These are phyloP conservation scores for Pharnaceum exiguum DNA, from an alignment of 148 eudicot genomes.

Conservation along the genomic window DNA sequence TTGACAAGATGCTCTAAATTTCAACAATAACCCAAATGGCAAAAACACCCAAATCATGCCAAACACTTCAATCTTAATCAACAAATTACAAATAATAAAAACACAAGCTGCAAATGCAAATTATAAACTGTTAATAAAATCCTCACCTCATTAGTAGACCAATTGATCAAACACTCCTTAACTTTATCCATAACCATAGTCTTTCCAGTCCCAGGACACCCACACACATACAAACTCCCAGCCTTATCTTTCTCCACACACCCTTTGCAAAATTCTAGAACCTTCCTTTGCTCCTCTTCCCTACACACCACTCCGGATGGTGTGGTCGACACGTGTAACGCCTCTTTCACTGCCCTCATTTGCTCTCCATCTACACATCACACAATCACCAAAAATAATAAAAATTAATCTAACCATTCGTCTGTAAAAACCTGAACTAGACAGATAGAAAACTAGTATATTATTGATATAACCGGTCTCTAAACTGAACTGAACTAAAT, in stretches of 20 bases:
- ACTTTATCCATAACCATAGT: slow-evolving; percentile 81
- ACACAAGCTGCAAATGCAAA: neutral
- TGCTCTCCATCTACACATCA: slow-evolving; percentile 51
- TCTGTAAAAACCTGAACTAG: too few relatives aligned
- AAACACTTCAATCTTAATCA: too few relatives aligned
- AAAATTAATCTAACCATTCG: neutral
- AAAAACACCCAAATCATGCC: too few relatives aligned
- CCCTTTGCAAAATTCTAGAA: slow-evolving; percentile 63
- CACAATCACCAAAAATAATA: neutral
- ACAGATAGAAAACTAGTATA: too few relatives aligned
- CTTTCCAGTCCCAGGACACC: slow-evolving; percentile 92
- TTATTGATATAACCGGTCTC: too few relatives aligned
- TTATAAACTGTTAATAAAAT: too few relatives aligned
- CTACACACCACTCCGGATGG: slow-evolving; percentile 59
- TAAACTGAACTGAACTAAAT: too few relatives aligned
- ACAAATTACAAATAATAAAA: neutral
- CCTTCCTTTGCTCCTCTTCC: slow-evolving; percentile 62
- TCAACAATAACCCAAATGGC: too few relatives aligned
- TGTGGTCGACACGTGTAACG: slow-evolving; percentile 67
- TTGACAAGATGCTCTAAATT: too few relatives aligned
- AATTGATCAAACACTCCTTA: slow-evolving; percentile 41
- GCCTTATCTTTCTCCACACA: slow-evolving; percentile 55
- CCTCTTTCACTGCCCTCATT: slow-evolving; percentile 68
- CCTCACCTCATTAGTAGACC: slow-evolving; percentile 78
- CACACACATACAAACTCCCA: slow-evolving; percentile 78